Evolutionary conservation across 108 stramenopile species (phyloP), one percentile per base, ranked within the genome.

Genomic region (Cyclostephanos tholiformis): DNA sequence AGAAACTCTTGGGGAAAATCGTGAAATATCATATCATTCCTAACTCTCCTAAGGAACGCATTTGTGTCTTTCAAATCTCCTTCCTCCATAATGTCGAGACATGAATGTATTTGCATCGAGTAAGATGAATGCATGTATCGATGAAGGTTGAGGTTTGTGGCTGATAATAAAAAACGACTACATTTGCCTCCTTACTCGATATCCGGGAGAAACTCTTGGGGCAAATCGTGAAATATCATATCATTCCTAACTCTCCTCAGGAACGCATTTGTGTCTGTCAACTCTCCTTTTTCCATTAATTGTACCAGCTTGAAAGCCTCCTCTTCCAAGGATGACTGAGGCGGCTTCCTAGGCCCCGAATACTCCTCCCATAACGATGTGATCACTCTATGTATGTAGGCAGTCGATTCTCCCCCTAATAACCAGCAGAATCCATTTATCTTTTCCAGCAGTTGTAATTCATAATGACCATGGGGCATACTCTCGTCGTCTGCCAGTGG

Each of bases 391-490:
- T 93, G 88, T 35, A 93, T 86, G 51, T 87, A 89, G 23, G 87
- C 92, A 2, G 89, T 89, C 8, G 88, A 89, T 64, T 59, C 55
- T 63, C 92, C 92, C 39, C 92, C 92, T 46, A 84, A 77, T 4
- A 90, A 66, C 80, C 86, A 84, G 65, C 87, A 88, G 41, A 69
- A 75, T 19, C 92, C 92, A 71, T 84, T 79, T 25, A 89, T 61
- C 12, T 61, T 75, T 53, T 93, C 92, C 30, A 93, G 52, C 71
- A 91, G 62, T 53, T 91, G 86, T 10, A 93, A 55, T 60, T 73
- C 65, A 58, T 88, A 92, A 10, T 29, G 39, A 25, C 88, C 91
- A 55, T 46, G 60, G 2, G 91, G 86, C 61, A 87, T 74, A 26
- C 63, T 60, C 8, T 72, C 67, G 76, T 92, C 89, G 69, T 75